phyloP scores from a whole-genome alignment of 495 filamentous ascomycete species.

The Lasiosphaeria miniovina region DNA sequence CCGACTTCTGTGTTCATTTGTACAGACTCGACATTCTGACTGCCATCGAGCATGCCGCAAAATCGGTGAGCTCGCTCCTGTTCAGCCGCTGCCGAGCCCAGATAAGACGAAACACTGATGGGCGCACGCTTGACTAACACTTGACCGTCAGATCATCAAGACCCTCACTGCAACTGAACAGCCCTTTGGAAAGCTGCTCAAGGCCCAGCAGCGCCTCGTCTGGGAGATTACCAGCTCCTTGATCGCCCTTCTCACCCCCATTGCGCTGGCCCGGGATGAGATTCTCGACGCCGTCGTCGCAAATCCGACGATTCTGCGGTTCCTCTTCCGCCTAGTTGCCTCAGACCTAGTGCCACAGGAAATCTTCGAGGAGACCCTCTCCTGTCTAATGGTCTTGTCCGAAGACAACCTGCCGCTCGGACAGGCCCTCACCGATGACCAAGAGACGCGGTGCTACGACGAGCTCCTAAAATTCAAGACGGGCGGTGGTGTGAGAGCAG shows the following conservation, averaged over 20 bases:
- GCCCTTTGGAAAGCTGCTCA: constrained; percentile 41
- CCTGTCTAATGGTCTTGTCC: constrained; percentile 51
- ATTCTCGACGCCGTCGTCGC: constrained; percentile 49
- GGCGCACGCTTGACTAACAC: background rate
- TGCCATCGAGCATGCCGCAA: constrained; percentile 49
- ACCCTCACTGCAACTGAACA: constrained; percentile 37
- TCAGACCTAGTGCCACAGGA: constrained; percentile 30
- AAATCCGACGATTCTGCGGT: constrained; percentile 42
- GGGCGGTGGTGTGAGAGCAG: constrained; percentile 33
- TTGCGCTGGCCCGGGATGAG: constrained; percentile 54
- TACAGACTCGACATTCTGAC: constrained; percentile 56
- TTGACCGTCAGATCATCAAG: constrained; percentile 37
- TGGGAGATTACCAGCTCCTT: constrained; percentile 51
- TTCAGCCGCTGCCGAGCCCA: background rate
- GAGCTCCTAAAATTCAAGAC: constrained; percentile 35
- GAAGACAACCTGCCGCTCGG: constrained; percentile 51
- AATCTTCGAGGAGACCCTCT: constrained; percentile 43
- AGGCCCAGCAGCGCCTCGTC: constrained; percentile 46
- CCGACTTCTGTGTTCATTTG: constrained; percentile 60
- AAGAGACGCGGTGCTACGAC: constrained; percentile 35
- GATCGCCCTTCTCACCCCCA: constrained; percentile 39
- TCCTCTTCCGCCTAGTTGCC: constrained; percentile 49
- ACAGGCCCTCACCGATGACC: constrained; percentile 40
- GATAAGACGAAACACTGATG: background rate
- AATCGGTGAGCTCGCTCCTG: constrained; percentile 40